A percentile compares a stretch with the other conserved stretches of the same genome.
phyloP scores from a whole-genome alignment of 139 green algal genomes.

The Dunaliella primolecta region DNA sequence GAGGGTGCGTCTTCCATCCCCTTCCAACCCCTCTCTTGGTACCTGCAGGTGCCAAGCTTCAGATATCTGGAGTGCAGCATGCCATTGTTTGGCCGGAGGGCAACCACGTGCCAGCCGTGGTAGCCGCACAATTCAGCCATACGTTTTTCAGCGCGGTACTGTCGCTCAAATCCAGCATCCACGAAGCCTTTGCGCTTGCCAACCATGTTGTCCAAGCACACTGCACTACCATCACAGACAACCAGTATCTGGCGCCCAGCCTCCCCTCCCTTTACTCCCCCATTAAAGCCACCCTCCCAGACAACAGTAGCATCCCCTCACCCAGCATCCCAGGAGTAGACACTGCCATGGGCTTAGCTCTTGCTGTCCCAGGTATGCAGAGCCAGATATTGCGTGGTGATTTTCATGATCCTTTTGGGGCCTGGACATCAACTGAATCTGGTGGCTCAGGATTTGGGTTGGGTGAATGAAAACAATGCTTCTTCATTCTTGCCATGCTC shows the following conservation, averaged over 20 bases:
- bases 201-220: constrained; percentile 32
- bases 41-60: constrained; percentile 20
- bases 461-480: too few relatives aligned
- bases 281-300: constrained; percentile 47
- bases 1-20: too few relatives aligned
- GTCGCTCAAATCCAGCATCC: constrained; percentile 27
- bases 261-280: constrained; percentile 49
- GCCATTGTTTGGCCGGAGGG: constrained; percentile 55
- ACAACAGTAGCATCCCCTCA: constrained; percentile 50
- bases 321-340: constrained; percentile 31
- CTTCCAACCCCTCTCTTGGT: background rate
- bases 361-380: constrained; percentile 23
- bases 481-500: too few relatives aligned
- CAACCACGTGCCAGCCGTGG: constrained; percentile 31
- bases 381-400: too few relatives aligned
- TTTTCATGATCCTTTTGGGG: too few relatives aligned
- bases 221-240: constrained; percentile 16
- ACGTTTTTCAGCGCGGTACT: constrained; percentile 63
- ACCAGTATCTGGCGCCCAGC: constrained; percentile 7
- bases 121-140: constrained; percentile 60
- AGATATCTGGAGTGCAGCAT: constrained; percentile 25
- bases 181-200: constrained; percentile 69
- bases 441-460: too few relatives aligned
- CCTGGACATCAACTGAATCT: too few relatives aligned
- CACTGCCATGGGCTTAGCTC: constrained; percentile 1